Base-by-base conservation (phyloP, 2,329 filamentous ascomycete species). In the Aspergillus quadricinctus region DNA sequence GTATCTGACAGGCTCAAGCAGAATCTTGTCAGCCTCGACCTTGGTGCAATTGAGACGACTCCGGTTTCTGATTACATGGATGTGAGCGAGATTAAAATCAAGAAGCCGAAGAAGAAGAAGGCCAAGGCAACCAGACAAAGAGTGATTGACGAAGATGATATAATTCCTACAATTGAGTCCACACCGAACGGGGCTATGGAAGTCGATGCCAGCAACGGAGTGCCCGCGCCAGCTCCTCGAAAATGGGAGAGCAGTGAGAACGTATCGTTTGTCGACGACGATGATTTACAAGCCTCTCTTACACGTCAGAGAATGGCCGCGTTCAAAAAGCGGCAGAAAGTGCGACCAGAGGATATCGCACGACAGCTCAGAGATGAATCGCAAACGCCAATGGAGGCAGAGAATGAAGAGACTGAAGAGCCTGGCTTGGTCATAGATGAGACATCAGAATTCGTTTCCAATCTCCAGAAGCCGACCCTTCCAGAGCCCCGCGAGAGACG, bases 361-460 rank as follows among this genome's bases (percentile, higher is more conserved):
- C 86, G 87, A 61, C 89, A 94, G 67, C 77, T 99, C 41, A 79
- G 81, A 57, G 85, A 89, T 69, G 69, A 71, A 40, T 77, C 76
- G 3, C 78, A 78, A 52, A 77, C 76, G 1, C 75, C 77, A 9
- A 78, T 83, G 67, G 87, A 85, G 21, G 83, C 86, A 29, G 85
- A 87, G 50, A 81, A 83, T 3, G 77, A 78, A 21, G 68, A 75
- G 9, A 79, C 81, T 45, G 80, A 82, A 51, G 77, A 77, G 35
- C 79, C 78, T 2, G 93, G 92, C 1, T 79, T 99, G 1, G 83
- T 97, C n/a, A 92, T 99, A 56, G 93, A 97, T 58, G 94, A 97
- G 69, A 96, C 93, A 0, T 92, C 92, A 0, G 92, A 96, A 66
- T 99, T 99, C 66, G 89, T 99, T 29, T 88, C 92, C 27, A 91